Evolutionary conservation across 139 green algal genomes (phyloP).

Genomic region (Chlorella sp.): DNA sequence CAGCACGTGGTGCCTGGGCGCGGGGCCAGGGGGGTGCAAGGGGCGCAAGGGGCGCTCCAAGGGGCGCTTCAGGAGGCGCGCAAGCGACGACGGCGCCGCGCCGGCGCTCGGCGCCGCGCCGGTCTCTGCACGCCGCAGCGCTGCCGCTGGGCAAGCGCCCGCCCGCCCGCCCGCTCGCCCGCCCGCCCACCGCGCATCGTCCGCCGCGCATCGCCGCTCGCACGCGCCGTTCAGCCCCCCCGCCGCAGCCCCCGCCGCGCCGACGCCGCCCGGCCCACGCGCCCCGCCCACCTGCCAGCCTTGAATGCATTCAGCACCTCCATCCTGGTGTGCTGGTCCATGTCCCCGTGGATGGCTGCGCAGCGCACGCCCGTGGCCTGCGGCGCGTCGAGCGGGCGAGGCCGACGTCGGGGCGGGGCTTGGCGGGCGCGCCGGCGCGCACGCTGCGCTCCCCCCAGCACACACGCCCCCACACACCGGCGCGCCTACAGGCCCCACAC

Average conservation of each 20-base stretch:
- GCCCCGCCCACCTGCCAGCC: constrained; percentile 30
- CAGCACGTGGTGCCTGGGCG: constrained; percentile 67
- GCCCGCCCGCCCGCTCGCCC: too few species aligned
- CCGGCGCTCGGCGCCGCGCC: too few species aligned
- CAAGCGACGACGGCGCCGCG: too few species aligned
- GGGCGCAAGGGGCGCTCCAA: too few species aligned
- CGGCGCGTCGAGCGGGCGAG: neutral
- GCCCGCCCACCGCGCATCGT: too few species aligned
- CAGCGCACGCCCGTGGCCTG: neutral
- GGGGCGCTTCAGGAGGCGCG: too few species aligned
- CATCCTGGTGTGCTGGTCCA: constrained; percentile 85
- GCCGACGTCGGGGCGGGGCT: neutral
- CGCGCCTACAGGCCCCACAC: neutral
- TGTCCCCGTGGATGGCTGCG: constrained; percentile 92
- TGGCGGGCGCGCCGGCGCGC: neutral
- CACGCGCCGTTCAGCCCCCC: too few species aligned
- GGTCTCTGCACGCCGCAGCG: too few species aligned
- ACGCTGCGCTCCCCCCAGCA: neutral
- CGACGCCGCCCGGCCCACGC: constrained; percentile 32
- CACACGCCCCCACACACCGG: neutral
- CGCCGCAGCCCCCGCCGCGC: too few species aligned
- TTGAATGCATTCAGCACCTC: constrained; percentile 68
- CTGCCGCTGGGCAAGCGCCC: too few species aligned
- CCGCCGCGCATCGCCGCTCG: too few species aligned
- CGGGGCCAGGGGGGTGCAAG: too few species aligned